Evolutionary conservation across 2,329 filamentous ascomycete species (phyloP), one percentile per base, ranked within the genome.

Genomic region (Sporothrix humicola): DNA sequence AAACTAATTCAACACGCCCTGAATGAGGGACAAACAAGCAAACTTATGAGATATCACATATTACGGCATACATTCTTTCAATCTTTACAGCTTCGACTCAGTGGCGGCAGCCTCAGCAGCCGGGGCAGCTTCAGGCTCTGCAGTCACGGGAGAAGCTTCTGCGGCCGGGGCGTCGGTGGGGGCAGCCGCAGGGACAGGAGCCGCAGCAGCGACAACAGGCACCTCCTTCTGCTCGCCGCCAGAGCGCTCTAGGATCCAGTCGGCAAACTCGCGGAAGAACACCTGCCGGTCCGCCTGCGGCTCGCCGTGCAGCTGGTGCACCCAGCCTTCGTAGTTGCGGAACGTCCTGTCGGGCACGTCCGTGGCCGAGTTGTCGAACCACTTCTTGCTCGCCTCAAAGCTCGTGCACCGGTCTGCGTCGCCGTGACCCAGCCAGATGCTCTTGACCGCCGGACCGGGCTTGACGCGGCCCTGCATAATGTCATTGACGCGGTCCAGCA

Each of bases 351-450:
- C 93, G 77, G 86, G 83, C 7, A 92, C 84, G 69, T 83, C 81
- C 37, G 87, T 83, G 76, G 88, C 83, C 46, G 72, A 65, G 23
- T 37, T 20, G 26, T 91, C 87, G 74, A 90, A 88, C 81, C 92
- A 93, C 73, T 83, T 85, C 82, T 89, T 88, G 73, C 88, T 90
- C 1, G 88, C 89, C 9, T 87, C 83, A 77, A 89, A 92, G 80
- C 88, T 90, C 63, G 91, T 92, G 44, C 91, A 87, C 78, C 85
- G 85, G 81, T 98, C 95, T 3, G 80, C 85, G n/a, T 90, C 92
- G 8, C 95, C 95, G 82, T 97, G 94, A 0, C 88, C 87, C 44
- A 97, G 81, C 86, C 92, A 92, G 37, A 98, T 79, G 70, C 89
- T 87, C 75, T 83, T 87, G 72, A 93, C 87, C n/a, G 83, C 80